Base-by-base conservation (phyloP, 2,329 filamentous ascomycete species). In the Pseudogymnoascus sp. region DNA sequence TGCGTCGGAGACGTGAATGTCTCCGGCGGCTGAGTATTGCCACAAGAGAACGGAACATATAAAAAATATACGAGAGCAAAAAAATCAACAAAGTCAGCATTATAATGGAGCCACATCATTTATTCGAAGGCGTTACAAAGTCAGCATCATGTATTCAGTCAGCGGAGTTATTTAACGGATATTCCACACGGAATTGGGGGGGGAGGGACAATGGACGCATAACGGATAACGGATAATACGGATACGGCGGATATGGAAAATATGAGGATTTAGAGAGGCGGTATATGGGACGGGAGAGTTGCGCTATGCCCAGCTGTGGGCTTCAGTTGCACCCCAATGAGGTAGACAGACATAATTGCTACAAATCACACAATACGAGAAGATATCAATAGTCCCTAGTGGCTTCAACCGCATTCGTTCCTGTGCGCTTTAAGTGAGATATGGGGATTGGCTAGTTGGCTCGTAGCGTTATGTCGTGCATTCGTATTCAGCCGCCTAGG, bases 171-270 rank as follows among this genome's bases (percentile, higher is more conserved):
- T 41, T 50, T 50, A 50, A 7, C 7, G 25, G 43, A 30, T 50
- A 30, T 20, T 41, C 8, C n/a, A 50, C 43, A 50, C 16, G 43
- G 43, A 22, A 2, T 16, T 9, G 16, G 38, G 38, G 14, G 14
- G 43, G 41, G 8, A 11, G 6, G 12, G n/a, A n/a, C 12, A 47
- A 25, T 30, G 43, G 22, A 50, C 22, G 43, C 43, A 50, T 50
- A 50, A 50, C 22, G 43, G 43, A 50, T 50, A n/a, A 50, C 43
- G 43, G 43, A 30, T 50, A 30, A 50, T 30, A 16, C 43, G 43
- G 43, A 41, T 35, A 35, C 12, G 8, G 32, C 4, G 32, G 12
- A 12, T 35, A 11, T 12, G 32, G 32, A 12, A 35, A 12, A 43
- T n/a, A 43, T 43, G 39, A 7, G 39, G 12, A 43, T 43, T 43